Evolutionary conservation across 2,329 filamentous ascomycete species (phyloP), one percentile per base, ranked within the genome.

Genomic region (Fusarium duplospermum): DNA sequence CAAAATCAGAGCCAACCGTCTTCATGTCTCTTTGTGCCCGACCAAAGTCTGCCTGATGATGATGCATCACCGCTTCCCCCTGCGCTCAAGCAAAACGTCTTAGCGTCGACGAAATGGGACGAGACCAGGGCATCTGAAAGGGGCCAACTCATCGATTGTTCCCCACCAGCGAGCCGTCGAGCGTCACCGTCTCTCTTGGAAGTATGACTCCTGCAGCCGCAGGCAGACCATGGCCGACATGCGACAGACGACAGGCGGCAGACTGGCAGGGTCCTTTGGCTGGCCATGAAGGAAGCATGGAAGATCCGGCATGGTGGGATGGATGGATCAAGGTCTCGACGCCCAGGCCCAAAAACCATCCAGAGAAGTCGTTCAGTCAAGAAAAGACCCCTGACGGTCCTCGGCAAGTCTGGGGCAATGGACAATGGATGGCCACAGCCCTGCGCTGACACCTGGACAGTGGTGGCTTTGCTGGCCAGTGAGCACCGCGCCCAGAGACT

Each of bases 121-220:
- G 74, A 78, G 77, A 77, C 73, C 77, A 77, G 77, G 77, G 73
- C 74, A 69, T 69, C 67, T 67, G 64, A 77, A 72, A 78, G 77
- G 77, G 74, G 77, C 77, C 77, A 78, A 62, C 77, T 78, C 77
- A 78, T 78, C 75, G 68, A 73, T 77, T 56, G 68, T 77, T 77
- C 77, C 71, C 77, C 77, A 78, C 77, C 66, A 64, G 58, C 69
- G 61, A 77, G 72, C 76, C 67, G 59, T 67, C 63, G 40, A 78
- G 75, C 77, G 77, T 78, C 77, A 78, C 77, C 76, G 76, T 78
- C 73, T 78, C 70, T 78, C 77, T 70, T 61, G 52, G 62, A 58
- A 75, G 54, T 64, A 77, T 76, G 73, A 68, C 65, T 73, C 69
- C 70, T 77, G 73, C 76, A 72, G 75, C 70, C 73, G 67, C 71